Base-by-base conservation (phyloP, 1,284 basidiomycete genomes). In the Athelia sp. region DNA sequence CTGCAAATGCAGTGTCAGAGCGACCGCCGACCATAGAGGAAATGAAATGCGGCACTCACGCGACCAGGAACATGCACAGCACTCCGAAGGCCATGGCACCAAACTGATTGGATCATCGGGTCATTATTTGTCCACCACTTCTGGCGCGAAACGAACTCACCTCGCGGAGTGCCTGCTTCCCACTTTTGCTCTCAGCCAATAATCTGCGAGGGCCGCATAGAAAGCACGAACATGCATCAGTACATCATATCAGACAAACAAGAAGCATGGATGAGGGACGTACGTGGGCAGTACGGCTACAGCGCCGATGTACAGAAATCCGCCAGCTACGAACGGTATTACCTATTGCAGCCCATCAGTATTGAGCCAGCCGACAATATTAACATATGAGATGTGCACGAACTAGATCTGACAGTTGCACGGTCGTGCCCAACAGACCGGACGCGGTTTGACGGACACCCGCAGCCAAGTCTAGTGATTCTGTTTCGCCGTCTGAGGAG, bases 241-340 rank as follows among this genome's bases (percentile, higher is more conserved):
- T 44, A 50, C 43, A 40, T 22, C 52, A 44, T 50, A 22, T 45
- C 48, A 52, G 43, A 43, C n/a, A 50, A 50, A 53, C 45, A 23
- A 49, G 34, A 19, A 35, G 17, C 52, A 52, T 35, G 45, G 29
- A 48, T 32, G 35, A 48, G 42, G 32, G 38, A 78, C 86, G 61
- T 75, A 90, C 87, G 87, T 89, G 58, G 91, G 91, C 55, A 94
- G 72, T 49, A 93, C 91, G 47, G 90, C 90, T 48, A 94, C 92
- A 38, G 89, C 88, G 17, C 90, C 91, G 58, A 93, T 93, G 68
- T 94, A 93, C 62, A 94, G 73, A 72, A 93, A 94, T n/a, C 91
- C 91, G 59, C 91, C 91, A 45, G 91, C 91, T 24, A 93, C 91
- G 59, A 91, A 91, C 3, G 91, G 91, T 56, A 94, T 93, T 51